phyloP scores from a whole-genome alignment of 768 basidiomycete species.

The Suillus paluster region DNA sequence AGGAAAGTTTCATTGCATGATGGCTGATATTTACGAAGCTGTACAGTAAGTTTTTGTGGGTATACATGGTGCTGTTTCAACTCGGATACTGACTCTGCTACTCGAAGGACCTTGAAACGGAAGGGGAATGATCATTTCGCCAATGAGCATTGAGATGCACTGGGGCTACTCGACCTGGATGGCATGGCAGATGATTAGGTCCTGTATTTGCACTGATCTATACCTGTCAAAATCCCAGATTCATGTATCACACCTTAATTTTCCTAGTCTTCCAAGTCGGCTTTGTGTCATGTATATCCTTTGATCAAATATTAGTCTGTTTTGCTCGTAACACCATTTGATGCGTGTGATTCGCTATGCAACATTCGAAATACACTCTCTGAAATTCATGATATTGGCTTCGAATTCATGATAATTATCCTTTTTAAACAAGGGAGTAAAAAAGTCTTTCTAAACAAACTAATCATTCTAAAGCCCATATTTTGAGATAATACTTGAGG shows the following conservation, averaged over 20 bases:
- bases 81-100: too few relatives aligned
- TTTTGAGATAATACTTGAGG: not conserved
- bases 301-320: too few relatives aligned
- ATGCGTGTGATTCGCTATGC: not conserved
- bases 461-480: conserved; percentile 1
- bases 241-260: too few relatives aligned
- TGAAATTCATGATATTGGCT: not conserved
- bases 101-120: too few relatives aligned
- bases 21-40: not conserved
- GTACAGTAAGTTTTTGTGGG: not conserved
- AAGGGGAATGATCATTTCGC: too few relatives aligned
- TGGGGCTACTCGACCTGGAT: too few relatives aligned
- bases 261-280: not conserved
- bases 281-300: too few relatives aligned
- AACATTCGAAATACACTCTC: not conserved
- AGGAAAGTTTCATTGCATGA: not conserved
- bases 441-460: conserved; percentile 1
- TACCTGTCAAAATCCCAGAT: too few relatives aligned
- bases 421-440: not conserved
- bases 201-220: too few relatives aligned
- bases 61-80: not conserved
- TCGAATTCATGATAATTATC: not conserved
- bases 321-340: not conserved
- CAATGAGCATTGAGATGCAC: too few relatives aligned
- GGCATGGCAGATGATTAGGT: too few relatives aligned